These are phyloP conservation scores for Pleurotus cornucopiae DNA, from an alignment of 768 basidiomycete genomes.

Conservation along the genomic window DNA sequence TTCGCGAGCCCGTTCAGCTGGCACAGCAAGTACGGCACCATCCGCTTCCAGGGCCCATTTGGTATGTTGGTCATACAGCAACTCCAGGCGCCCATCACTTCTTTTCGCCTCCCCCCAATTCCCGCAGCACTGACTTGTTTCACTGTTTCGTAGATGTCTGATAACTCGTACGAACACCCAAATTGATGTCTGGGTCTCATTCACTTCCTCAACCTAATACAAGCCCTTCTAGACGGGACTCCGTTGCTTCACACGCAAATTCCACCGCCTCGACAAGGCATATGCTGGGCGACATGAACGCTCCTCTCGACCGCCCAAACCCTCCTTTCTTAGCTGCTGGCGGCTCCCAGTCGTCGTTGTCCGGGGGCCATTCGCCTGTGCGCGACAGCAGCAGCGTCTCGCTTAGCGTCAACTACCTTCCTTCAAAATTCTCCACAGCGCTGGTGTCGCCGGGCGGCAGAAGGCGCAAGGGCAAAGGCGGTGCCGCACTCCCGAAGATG, in stretches of 20 bases:
- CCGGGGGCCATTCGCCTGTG: conserved; percentile 15
- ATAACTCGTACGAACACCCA: conserved; percentile 3
- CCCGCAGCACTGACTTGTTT: background rate
- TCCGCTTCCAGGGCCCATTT: conserved; percentile 3
- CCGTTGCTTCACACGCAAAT: conserved; percentile 32
- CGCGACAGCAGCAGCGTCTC: conserved; percentile 21
- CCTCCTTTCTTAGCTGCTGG: conserved; percentile 24
- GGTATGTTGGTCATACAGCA: background rate
- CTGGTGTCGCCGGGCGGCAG: conserved; percentile 35
- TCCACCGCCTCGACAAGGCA: conserved; percentile 45
- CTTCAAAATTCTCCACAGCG: conserved; percentile 62
- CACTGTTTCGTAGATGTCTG: conserved; percentile 5
- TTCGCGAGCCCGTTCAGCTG: conserved; percentile 12
- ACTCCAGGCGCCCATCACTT: background rate
- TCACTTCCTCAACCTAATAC: background rate
- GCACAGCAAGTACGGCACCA: conserved; percentile 12
- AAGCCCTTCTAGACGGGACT: conserved; percentile 29
- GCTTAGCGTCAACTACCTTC: conserved; percentile 71
- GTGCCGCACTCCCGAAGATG: conserved; percentile 44
- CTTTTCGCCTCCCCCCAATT: background rate
- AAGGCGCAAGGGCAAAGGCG: conserved; percentile 30
- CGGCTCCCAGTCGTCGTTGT: conserved; percentile 17
- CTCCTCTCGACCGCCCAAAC: conserved; percentile 29
- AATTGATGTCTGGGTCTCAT: background rate
- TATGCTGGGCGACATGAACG: conserved; percentile 36